These are phyloP conservation scores for Tetragonia tetragonoides DNA, from an alignment of 148 eudicot genomes.

Conservation along the genomic window DNA sequence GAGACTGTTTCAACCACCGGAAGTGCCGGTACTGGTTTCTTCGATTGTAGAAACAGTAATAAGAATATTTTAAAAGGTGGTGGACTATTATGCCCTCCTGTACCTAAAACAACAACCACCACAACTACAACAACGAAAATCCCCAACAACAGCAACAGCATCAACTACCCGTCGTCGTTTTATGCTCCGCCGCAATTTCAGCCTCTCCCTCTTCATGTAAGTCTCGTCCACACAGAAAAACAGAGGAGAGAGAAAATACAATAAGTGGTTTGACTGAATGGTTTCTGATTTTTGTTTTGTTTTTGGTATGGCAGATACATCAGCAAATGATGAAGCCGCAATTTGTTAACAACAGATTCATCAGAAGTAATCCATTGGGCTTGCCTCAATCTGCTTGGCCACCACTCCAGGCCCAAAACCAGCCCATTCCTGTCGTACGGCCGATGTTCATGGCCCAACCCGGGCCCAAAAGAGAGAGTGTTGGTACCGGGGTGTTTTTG, in stretches of 20 bases:
- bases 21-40: constrained; percentile 30
- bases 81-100: constrained; percentile 14
- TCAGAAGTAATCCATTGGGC: constrained; percentile 24
- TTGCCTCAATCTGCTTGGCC: constrained; percentile 60
- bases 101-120: constrained; percentile 10
- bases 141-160: not conserved
- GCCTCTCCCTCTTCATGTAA: constrained; percentile 22
- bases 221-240: not conserved
- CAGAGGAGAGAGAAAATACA: not conserved
- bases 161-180: constrained; percentile 1
- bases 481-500: not conserved
- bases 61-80: not conserved
- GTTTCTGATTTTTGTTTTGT: too few relatives aligned
- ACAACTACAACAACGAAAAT: not conserved
- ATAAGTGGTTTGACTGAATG: not conserved
- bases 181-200: constrained; percentile 28
- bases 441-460: constrained; percentile 37
- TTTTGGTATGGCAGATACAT: not conserved
- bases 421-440: constrained; percentile 26
- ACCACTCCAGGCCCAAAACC: constrained; percentile 38
- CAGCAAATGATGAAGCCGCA: constrained; percentile 8
- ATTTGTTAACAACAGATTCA: constrained; percentile 5
- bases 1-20: not conserved
- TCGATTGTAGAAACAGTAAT: constrained; percentile 29
- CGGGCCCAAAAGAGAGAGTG: constrained; percentile 5